Conservation (phyloP, 31 red algal genomes). For the Bonnemaisonia californica region DNA sequence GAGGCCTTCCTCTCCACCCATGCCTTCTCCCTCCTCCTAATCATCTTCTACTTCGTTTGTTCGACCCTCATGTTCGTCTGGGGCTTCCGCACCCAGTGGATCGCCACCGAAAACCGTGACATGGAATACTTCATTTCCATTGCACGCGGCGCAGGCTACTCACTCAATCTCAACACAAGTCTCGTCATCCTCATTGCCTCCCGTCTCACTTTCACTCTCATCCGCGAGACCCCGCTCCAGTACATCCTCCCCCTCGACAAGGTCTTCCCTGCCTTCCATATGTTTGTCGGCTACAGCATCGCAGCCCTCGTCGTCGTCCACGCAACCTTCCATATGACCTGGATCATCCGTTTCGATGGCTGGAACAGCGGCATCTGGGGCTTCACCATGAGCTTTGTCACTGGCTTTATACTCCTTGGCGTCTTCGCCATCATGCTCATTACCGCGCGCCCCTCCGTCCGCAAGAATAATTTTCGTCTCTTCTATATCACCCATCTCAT, state of each 20-base stretch:
- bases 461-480: constrained; percentile 49
- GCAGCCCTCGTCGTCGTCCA: constrained; percentile 42
- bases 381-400: constrained; percentile 58
- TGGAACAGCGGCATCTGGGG: constrained; percentile 50
- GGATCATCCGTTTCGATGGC: constrained; percentile 31
- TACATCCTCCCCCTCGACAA: constrained; percentile 72
- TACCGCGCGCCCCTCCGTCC: constrained; percentile 17
- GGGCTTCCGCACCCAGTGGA: constrained; percentile 41
- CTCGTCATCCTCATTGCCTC: constrained; percentile 70
- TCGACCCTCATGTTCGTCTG: constrained; percentile 51
- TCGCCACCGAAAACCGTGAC: constrained; percentile 10
- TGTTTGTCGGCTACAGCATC: constrained; percentile 59
- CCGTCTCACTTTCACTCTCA: constrained; percentile 41
- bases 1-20: constrained; percentile 58
- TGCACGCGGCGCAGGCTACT: constrained; percentile 66
- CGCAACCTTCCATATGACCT: constrained; percentile 54
- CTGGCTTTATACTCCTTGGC: constrained; percentile 44
- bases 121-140: constrained; percentile 51
- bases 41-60: constrained; percentile 35
- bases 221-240: constrained; percentile 47
- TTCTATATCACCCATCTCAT: constrained; percentile 62
- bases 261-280: constrained; percentile 67
- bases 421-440: constrained; percentile 54
- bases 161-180: constrained; percentile 71
- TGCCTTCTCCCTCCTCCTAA: constrained; percentile 48